Percentiles rank a stretch among this genome's conserved stretches.
Evolutionary conservation across 768 basidiomycete species (phyloP).

Genomic region (Mycena amicta): DNA sequence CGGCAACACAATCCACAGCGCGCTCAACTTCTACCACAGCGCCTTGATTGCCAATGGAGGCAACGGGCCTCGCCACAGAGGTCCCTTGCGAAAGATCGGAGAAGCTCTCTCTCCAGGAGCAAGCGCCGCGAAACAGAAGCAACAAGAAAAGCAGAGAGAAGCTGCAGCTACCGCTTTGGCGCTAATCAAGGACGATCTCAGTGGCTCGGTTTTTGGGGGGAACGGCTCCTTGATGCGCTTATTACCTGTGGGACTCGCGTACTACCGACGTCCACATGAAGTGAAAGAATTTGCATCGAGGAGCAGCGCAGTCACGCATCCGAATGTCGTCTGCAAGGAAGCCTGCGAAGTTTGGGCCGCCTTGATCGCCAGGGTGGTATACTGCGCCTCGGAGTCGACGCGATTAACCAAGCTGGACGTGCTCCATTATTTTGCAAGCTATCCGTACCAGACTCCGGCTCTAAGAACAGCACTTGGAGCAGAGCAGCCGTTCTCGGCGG

Average conservation of each 20-base stretch:
- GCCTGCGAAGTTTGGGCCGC: conserved; percentile 45
- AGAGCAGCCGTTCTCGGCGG: conserved; percentile 25
- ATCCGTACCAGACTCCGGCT: conserved; percentile 33
- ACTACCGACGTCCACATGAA: conserved; percentile 34
- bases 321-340: conserved; percentile 42
- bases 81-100: not conserved
- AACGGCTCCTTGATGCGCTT: conserved; percentile 53
- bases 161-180: conserved; percentile 28
- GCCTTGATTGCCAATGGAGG: not conserved
- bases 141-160: conserved; percentile 1
- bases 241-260: conserved; percentile 44
- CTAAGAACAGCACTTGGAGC: conserved; percentile 37
- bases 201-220: conserved; percentile 31
- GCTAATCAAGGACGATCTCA: conserved; percentile 32
- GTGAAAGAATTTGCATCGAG: conserved; percentile 37
- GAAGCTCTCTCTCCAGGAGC: not conserved
- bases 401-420: conserved; percentile 42
- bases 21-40: conserved; percentile 35
- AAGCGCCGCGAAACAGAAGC: too few species aligned
- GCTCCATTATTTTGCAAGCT: conserved; percentile 40
- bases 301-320: conserved; percentile 47
- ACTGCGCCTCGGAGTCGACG: conserved; percentile 22
- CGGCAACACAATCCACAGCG: conserved; percentile 36
- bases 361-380: conserved; percentile 37
- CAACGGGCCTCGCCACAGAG: too few species aligned